These are phyloP conservation scores for Penicillium sp. DNA, from an alignment of 2,329 filamentous ascomycete species.

Conservation along the genomic window DNA sequence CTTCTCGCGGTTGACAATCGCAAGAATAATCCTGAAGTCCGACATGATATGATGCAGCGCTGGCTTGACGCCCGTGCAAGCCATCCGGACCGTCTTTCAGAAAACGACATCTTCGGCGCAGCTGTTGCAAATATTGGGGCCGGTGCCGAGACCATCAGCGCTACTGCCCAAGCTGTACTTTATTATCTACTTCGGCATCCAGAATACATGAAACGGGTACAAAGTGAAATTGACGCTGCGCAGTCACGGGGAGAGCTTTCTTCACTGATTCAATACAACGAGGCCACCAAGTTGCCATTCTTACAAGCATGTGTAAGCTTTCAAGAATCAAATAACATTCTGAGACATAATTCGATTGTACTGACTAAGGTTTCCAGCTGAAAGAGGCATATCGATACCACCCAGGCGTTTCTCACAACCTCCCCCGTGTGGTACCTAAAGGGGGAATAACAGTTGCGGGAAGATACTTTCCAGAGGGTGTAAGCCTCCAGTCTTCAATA, in stretches of 20 bases:
- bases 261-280: not conserved
- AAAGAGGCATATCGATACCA: slow-evolving; percentile 11
- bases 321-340: not conserved
- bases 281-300: slow-evolving; percentile 6
- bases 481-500: not conserved
- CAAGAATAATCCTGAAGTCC: not conserved
- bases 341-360: too few species aligned
- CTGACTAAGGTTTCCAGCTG: not conserved
- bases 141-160: slow-evolving; percentile 45
- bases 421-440: slow-evolving; percentile 1
- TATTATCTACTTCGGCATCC: slow-evolving; percentile 4
- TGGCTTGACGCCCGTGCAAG: slow-evolving; percentile 16
- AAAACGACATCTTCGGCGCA: slow-evolving; percentile 43
- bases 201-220: not conserved
- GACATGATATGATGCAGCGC: slow-evolving; percentile 9
- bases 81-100: slow-evolving; percentile 42
- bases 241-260: slow-evolving; percentile 1
- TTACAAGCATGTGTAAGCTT: slow-evolving; percentile 5
- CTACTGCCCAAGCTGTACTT: not conserved
- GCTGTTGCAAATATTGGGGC: slow-evolving; percentile 47
- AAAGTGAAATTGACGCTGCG: not conserved
- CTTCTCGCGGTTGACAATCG: slow-evolving; percentile 1
- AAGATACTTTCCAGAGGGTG: slow-evolving; percentile 16
- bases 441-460: slow-evolving; percentile 3
- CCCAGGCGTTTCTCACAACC: slow-evolving; percentile 2